Evolutionary conservation across 1,284 basidiomycete species (phyloP).

Genomic region (Tilletia indica): DNA sequence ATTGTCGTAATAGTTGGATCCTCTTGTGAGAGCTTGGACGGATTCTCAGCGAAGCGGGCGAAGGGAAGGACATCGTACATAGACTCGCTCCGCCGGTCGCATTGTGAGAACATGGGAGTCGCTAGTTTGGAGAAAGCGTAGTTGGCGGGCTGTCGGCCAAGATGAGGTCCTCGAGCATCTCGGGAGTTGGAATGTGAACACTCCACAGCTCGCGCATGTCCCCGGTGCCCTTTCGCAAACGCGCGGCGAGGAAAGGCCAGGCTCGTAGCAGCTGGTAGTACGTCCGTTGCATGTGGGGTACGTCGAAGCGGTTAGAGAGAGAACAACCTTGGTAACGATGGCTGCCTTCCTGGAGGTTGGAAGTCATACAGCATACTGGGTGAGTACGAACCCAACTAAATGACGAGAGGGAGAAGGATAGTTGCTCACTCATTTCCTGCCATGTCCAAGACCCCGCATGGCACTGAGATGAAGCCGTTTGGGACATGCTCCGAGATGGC

Average conservation of each 20-base stretch:
- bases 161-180: constrained; percentile 14
- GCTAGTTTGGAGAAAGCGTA: neutral
- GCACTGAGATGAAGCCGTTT: neutral
- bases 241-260: neutral
- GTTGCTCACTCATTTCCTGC: constrained; percentile 3
- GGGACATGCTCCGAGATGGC: neutral
- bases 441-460: constrained; percentile 9
- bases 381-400: neutral
- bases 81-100: neutral
- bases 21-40: neutral
- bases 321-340: constrained; percentile 9
- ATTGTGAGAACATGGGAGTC: neutral
- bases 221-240: constrained; percentile 5
- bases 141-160: neutral
- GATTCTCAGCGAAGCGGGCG: neutral
- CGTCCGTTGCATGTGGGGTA: neutral
- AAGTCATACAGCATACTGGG: too few species aligned
- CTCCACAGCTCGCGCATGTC: neutral
- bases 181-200: neutral
- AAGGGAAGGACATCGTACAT: neutral
- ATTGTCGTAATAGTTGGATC: neutral
- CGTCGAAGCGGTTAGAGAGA: neutral
- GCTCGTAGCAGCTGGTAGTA: neutral
- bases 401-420: neutral
- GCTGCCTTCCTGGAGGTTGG: constrained; percentile 2